Conservation (phyloP, 2,329 filamentous ascomycete species). For the Curvularia lunata region DNA sequence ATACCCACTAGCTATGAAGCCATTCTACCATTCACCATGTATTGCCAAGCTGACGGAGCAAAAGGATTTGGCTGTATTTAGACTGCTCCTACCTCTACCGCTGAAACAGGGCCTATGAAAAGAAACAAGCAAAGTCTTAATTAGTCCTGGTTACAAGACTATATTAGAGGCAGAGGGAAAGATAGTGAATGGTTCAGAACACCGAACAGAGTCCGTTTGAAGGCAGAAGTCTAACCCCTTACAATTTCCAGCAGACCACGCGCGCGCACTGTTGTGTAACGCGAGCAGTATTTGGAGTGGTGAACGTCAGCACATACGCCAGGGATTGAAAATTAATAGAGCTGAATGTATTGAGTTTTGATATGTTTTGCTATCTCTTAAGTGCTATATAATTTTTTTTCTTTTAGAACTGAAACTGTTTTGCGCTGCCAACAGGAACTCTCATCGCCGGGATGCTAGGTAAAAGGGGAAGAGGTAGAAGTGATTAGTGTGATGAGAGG, state of each 20-base stretch:
- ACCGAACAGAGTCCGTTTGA: too few relatives aligned
- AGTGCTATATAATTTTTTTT: not conserved
- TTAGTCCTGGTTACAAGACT: not conserved
- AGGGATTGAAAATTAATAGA: not conserved
- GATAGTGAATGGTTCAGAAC: too few relatives aligned
- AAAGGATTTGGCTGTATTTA: not conserved
- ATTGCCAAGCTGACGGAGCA: not conserved
- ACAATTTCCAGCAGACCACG: too few relatives aligned
- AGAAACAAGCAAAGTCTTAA: not conserved
- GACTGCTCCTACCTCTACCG: not conserved
- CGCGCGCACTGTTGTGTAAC: too few relatives aligned
- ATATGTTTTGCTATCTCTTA: slow-evolving; percentile 4
- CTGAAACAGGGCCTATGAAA: not conserved
- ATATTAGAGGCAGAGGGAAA: too few relatives aligned
- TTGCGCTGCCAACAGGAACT: not conserved
- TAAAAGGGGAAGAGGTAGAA: not conserved
- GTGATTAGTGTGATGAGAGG: slow-evolving; percentile 1
- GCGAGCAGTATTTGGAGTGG: not conserved
- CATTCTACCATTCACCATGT: not conserved
- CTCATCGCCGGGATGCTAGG: not conserved
- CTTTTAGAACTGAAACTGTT: not conserved
- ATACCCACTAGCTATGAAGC: not conserved
- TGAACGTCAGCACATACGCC: not conserved
- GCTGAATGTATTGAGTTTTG: not conserved
- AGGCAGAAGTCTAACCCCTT: too few relatives aligned